These are phyloP conservation scores for Spathaspora sp. DNA, from an alignment of 805 yeast species.

Conservation along the genomic window DNA sequence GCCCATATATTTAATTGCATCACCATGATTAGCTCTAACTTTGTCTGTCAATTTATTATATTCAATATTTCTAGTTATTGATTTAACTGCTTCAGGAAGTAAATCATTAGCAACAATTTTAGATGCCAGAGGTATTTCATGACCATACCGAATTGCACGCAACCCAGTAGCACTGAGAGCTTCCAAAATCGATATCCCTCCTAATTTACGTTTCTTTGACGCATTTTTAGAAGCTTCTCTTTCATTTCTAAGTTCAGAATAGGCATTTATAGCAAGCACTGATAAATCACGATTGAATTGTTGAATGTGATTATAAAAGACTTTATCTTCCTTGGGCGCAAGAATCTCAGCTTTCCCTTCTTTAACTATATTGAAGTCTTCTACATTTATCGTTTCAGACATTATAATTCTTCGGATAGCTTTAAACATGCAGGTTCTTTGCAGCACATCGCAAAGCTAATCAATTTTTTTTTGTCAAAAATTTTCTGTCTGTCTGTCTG, in stretches of 20 bases:
- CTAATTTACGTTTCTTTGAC: slow-evolving; percentile 13
- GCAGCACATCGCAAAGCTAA: not conserved
- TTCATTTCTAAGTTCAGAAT: slow-evolving; percentile 57
- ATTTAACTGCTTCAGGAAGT: slow-evolving; percentile 76
- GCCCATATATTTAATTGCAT: slow-evolving; percentile 83
- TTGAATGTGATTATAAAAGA: slow-evolving; percentile 94
- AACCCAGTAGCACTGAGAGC: slow-evolving; percentile 95
- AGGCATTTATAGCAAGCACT: slow-evolving; percentile 79
- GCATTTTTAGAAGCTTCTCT: slow-evolving; percentile 3
- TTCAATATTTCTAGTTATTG: slow-evolving; percentile 68
- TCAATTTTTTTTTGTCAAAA: not conserved
- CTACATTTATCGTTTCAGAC: not conserved
- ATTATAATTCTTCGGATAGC: not conserved
- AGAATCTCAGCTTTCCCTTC: slow-evolving; percentile 87
- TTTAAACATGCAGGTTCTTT: not conserved
- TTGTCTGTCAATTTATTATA: slow-evolving; percentile 57
- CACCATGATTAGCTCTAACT: slow-evolving; percentile 73
- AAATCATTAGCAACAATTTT: slow-evolving; percentile 87
- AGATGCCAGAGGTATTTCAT: slow-evolving; percentile 77
- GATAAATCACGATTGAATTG: slow-evolving; percentile 94
- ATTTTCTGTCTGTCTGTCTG: not conserved
- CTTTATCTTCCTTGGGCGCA: slow-evolving; percentile 76
- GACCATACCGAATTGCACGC: slow-evolving; percentile 89
- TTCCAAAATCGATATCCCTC: slow-evolving; percentile 65
- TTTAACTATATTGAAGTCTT: slow-evolving; percentile 27